Evolutionary conservation across 2,329 filamentous ascomycete species (phyloP), one percentile per base, ranked within the genome.

Genomic region (Dactylonectria macrodidyma): DNA sequence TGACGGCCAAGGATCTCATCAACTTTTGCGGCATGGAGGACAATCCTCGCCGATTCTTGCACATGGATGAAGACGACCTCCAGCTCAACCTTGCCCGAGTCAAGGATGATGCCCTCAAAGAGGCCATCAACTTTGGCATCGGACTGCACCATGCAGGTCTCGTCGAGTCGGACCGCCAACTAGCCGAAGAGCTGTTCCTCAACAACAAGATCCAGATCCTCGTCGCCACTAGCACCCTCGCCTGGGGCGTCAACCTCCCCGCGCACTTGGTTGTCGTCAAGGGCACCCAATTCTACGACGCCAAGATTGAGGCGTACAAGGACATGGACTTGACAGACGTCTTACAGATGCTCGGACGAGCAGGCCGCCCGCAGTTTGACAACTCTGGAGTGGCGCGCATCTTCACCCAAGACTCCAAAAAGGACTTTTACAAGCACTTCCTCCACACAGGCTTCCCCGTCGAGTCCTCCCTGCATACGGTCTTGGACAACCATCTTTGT

Each of bases 321-420:
- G 97, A 99, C 80, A 99, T 99, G 97, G 96, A 99, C 79, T 84
- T 99, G 66, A 99, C 96, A 0, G 96, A 99, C 81, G 96, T 99
- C 36, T 84, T 99, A 69, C 96, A 99, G 82, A 99, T 99, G 96
- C 86, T 99, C 33, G 96, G 96, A 74, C 92, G 96, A 82, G 96
- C 96, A 12, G 96, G 96, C 16, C 93, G 96, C 70, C 96, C 96
- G 3, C 96, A 99, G 78, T 99, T 99, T 79, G 96, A 99, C 81
- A 93, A 92, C 61, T 97, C 95, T 0, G 96, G 97, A 72, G 97
- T 99, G 65, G 97, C 96, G 10, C 92, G 95, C 34, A 99, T 99
- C 78, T 97, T 99, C 78, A 99, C 96, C 0, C 95, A 99, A 77
- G 95, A 98, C 76, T 86, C 95, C 2, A 99, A 98, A 86, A 99